Evolutionary conservation across 2,329 filamentous ascomycete species (phyloP), one percentile per base, ranked within the genome.

Genomic region (Escovopsis sp.): DNA sequence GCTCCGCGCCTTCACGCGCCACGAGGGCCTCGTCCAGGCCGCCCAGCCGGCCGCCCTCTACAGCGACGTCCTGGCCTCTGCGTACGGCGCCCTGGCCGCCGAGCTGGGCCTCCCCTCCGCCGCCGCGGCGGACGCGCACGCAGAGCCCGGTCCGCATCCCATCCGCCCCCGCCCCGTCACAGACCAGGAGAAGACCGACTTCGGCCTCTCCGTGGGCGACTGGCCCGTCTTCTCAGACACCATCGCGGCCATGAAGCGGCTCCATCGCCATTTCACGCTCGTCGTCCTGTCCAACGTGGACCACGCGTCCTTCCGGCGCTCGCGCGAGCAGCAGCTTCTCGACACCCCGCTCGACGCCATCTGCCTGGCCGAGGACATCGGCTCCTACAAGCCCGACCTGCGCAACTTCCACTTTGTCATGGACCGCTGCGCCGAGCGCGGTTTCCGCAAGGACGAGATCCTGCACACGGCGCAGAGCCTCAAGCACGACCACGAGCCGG

Each of bases 291-390:
- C 70, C 33, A 82, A 81, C 48, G 69, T 80, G 1, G 72, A 80
- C 55, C 61, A 62, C 3, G 48, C 43, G 6, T 54, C 51, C 2
- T 58, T 58, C 42, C 39, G 42, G 37, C 43, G 45, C 26, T 58
- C 55, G 45, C 56, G 51, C 12, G 44, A 15, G 42, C 47, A 48
- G 15, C 58, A 57, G 26, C 60, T 85, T 11, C 55, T 62, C 15
- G 70, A 68, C 0, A 66, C 73, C 3, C 39, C 38, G 8, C 69
- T 85, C 52, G 79, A 82, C 51, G 68, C 70, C 11, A 64, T 83
- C 23, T 75, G 81, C 58, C 85, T 80, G 3, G 82, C 82, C 2
- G 66, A 86, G 59, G 73, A 82, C 37, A 75, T 86, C 42, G 80
- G 82, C 1, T 69, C 65, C 6, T 87, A 86, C 58, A 87, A 87